Base-by-base conservation (phyloP, 768 basidiomycete species). In the Paxillus involutus region DNA sequence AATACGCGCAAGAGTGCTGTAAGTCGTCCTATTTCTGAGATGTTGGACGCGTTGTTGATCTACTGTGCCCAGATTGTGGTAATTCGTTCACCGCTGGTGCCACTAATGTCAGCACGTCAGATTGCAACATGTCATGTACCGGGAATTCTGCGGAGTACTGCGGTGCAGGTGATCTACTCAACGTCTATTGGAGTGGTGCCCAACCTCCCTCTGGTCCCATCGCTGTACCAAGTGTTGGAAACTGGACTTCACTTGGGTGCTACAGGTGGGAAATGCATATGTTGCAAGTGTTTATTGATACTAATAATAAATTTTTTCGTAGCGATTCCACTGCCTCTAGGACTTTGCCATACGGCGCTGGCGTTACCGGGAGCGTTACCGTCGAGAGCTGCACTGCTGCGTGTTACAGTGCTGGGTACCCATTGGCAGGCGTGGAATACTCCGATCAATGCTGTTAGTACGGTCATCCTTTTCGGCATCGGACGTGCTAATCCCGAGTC, bases 171-270 rank as follows among this genome's bases (percentile, higher is more conserved):
- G 67, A 73, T 63, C 79, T 77, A 26, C 74, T 89, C 13, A 84
- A 83, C 59, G 65, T 89, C 4, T 90, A 82, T 70, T 82, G 77
- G 79, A 86, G 77, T 57, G 86, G 87, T 16, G 68, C 68, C 30
- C 51, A 73, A 12, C 83, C 87, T 26, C 82, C 88, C 13, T 58
- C 82, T 0, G 67, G 79, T 13, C 87, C 89, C 0, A 57, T 71
- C 16, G 81, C 80, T 21, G 76, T 80, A 0, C 72, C 78, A 4
- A 79, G 66, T 45, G 77, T 85, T 30, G 88, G 86, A 4, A 72
- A 78, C 29, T 91, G 89, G 88, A 64, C 71, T 6, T 85, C 82
- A 0, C 77, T 90, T 30, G 89, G 89, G n/a, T 91, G 89, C 65
- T 89, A 80, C 72, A 85, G 73, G 88, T 86, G 61, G 55, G 76